phyloP scores from a whole-genome alignment of 1,284 basidiomycete species.

The Melampsora americana region DNA sequence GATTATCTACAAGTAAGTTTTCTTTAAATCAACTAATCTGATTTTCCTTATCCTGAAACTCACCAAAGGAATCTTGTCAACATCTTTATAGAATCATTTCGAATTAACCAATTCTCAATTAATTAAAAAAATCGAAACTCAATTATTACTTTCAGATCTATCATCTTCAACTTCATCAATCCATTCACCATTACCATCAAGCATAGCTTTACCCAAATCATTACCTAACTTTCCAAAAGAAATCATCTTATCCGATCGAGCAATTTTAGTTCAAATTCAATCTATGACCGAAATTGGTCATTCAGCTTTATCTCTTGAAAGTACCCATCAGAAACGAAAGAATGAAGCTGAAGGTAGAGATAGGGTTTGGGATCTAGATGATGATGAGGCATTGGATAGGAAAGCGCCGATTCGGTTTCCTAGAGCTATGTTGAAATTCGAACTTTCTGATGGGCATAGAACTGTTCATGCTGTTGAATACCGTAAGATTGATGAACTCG shows the following conservation, averaged over 20 bases:
- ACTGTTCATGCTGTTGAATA: slow-evolving; percentile 45
- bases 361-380: slow-evolving; percentile 12
- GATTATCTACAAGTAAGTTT: slow-evolving; percentile 47
- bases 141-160: slow-evolving; percentile 49
- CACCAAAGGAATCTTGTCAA: no score
- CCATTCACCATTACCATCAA: not conserved
- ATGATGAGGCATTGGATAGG: slow-evolving; percentile 30
- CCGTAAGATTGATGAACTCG: slow-evolving; percentile 40
- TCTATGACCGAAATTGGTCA: slow-evolving; percentile 45
- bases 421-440: slow-evolving; percentile 46
- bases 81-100: slow-evolving; percentile 25
- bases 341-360: slow-evolving; percentile 33
- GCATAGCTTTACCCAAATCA: not conserved
- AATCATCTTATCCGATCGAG: not conserved
- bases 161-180: slow-evolving; percentile 44
- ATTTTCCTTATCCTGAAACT: no score
- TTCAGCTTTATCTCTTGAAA: slow-evolving; percentile 33
- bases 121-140: slow-evolving; percentile 48
- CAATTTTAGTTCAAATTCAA: slow-evolving; percentile 45
- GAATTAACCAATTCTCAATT: slow-evolving; percentile 30
- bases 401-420: slow-evolving; percentile 25
- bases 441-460: slow-evolving; percentile 44
- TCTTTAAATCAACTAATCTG: no score
- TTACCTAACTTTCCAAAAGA: slow-evolving; percentile 2
- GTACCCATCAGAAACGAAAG: slow-evolving; percentile 41